Base-by-base conservation (phyloP, 805 yeast genomes). In the Maudiozyma serrabonitensis region DNA sequence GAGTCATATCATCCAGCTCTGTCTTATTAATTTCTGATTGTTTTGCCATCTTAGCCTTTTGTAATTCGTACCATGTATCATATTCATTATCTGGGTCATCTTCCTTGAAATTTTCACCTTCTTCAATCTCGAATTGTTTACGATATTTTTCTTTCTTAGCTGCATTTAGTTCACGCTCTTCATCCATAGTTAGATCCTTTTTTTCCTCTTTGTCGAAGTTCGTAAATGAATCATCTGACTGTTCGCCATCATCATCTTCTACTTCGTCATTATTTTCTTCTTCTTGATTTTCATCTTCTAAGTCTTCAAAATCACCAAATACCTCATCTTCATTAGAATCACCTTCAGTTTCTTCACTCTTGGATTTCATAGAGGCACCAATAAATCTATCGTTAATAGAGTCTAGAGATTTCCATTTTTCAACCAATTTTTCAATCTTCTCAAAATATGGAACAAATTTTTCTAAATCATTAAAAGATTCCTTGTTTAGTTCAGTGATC, bases 21-120 rank as follows among this genome's bases (percentile, higher is more conserved):
- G 87, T 79, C 65, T 87, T 86, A 68, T 93, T 95, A 69, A 95
- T 89, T 53, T 91, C 98, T 54, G 87, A 71, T 70, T 93, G 99
- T 66, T 93, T 91, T 50, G 96, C 89, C 81, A 95, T 90, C 62
- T 90, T 91, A 52, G 95, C 95, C 72, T 93, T 93, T 67, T 93
- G 97, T 67, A 85, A 80, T 65, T 91, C 98, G 65, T 91, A 93
- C 99, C 99, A 93, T 0, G 96, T 89, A 59, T 91, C 97, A 50
- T 87, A 88, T 62, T 86, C 95, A 52, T 76, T 76, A 62, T 86
- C 89, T 12, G 87, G 87, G 54, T 87, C 95, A 54, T 83, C 87
- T 25, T 82, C 88, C 16, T 86, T 87, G 56, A 80, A 79, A 50
- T 80, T 83, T 43, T 80, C 81, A 50, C 80, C 82, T 55, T 78